Percentiles rank a stretch among this genome's conserved stretches.
phyloP scores from a whole-genome alignment of 768 basidiomycete genomes.

The Lentinula detonsa region DNA sequence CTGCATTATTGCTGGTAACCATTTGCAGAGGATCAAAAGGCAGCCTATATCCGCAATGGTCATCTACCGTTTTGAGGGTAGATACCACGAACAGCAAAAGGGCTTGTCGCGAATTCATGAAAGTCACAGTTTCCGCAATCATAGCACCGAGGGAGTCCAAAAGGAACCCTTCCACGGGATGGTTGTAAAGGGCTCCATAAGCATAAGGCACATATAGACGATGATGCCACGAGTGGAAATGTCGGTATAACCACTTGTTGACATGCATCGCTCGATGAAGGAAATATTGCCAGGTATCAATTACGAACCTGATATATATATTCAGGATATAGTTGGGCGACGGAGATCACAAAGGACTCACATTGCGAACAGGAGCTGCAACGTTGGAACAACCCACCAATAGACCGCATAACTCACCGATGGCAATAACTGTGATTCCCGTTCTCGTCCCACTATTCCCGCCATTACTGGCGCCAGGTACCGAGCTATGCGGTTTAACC shows the following conservation, averaged over 20 bases:
- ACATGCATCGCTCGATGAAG: slow-evolving; percentile 88
- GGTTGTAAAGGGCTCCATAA: slow-evolving; percentile 95
- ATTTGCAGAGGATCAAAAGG: slow-evolving; percentile 92
- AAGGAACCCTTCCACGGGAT: slow-evolving; percentile 90
- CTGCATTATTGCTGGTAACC: slow-evolving; percentile 82
- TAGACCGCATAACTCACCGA: slow-evolving; percentile 59
- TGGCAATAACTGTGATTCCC: slow-evolving; percentile 33
- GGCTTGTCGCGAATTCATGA: slow-evolving; percentile 78
- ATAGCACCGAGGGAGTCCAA: slow-evolving; percentile 81
- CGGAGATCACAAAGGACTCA: slow-evolving; percentile 36
- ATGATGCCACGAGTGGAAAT: slow-evolving; percentile 93
- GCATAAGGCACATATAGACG: slow-evolving; percentile 96
- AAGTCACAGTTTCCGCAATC: slow-evolving; percentile 63
- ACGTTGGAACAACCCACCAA: slow-evolving; percentile 86
- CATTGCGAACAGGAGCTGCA: slow-evolving; percentile 78
- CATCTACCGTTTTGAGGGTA: slow-evolving; percentile 90
- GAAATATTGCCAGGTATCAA: slow-evolving; percentile 99
- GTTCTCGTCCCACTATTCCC: slow-evolving; percentile 34
- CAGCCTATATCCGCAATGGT: slow-evolving; percentile 87
- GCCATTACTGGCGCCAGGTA: slow-evolving; percentile 33
- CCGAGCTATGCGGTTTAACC: slow-evolving; percentile 34
- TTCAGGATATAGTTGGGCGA: not conserved
- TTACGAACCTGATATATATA: slow-evolving; percentile 58
- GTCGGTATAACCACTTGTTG: slow-evolving; percentile 86
- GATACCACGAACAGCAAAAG: slow-evolving; percentile 78